These are phyloP conservation scores for Angophora floribunda DNA, from an alignment of 345 rosid genomes.

Conservation along the genomic window DNA sequence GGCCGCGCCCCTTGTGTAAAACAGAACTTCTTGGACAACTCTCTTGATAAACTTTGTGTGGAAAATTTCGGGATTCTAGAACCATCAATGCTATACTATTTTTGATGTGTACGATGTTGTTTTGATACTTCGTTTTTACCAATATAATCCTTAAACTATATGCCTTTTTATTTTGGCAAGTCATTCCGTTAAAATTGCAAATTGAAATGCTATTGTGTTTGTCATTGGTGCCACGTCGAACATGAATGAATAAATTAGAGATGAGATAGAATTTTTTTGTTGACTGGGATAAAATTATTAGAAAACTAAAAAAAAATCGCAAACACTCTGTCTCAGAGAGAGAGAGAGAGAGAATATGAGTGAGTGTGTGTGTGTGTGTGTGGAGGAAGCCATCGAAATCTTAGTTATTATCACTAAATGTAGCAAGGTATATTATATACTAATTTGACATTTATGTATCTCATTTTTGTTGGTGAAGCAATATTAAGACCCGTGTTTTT, in stretches of 20 bases:
- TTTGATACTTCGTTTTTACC: no score
- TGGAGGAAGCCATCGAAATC: not conserved
- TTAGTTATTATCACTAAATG: not conserved
- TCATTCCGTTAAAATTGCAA: not conserved
- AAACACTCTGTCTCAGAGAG: not conserved
- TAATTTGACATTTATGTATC: not conserved
- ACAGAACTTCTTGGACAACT: not conserved
- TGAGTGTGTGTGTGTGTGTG: no score
- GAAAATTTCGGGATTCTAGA: not conserved
- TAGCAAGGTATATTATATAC: not conserved
- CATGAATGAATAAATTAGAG: not conserved
- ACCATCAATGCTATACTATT: rapidly evolving
- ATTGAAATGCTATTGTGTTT: no score
- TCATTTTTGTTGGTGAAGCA: not conserved
- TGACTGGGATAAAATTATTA: not conserved
- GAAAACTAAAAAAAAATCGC: not conserved
- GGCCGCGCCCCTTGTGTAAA: rapidly evolving
- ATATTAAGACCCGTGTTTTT: not conserved
- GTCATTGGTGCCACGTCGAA: not conserved
- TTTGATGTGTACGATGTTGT: rapidly evolving
- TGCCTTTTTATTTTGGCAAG: not conserved
- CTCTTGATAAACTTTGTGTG: rapidly evolving
- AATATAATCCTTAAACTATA: no score
- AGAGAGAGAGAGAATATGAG: no score
- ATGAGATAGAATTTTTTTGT: not conserved